These are phyloP conservation scores for Prunus yedoensis DNA, from an alignment of 331 rosid genomes.

Conservation along the genomic window DNA sequence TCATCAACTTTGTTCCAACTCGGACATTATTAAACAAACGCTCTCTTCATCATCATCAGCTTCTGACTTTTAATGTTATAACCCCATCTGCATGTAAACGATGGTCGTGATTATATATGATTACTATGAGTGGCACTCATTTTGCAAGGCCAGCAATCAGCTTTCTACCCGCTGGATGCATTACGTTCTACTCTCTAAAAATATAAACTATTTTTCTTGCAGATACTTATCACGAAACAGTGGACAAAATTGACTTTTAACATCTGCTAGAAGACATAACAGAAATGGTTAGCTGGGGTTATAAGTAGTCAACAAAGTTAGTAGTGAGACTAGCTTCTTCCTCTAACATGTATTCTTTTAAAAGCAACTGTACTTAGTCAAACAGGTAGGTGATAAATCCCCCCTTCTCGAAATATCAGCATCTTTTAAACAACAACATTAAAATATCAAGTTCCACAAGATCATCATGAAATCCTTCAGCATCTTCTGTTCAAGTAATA, in stretches of 20 bases:
- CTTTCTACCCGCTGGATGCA: background rate
- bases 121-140: too few species aligned
- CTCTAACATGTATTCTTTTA: background rate
- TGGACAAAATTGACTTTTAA: conserved; percentile 41
- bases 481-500: background rate
- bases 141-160: conserved; percentile 15
- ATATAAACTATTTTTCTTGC: conserved; percentile 29
- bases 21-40: too few species aligned
- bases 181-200: too few species aligned
- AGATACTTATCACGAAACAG: conserved; percentile 37
- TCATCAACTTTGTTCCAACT: too few species aligned
- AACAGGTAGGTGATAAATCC: background rate
- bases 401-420: background rate
- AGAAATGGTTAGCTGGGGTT: conserved; percentile 42
- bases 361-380: conserved; percentile 8
- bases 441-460: background rate
- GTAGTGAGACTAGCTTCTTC: background rate
- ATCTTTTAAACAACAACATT: too few species aligned
- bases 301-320: background rate
- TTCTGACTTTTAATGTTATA: too few species aligned
- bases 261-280: background rate
- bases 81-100: too few species aligned
- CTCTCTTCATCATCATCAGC: too few species aligned
- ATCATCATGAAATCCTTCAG: background rate
- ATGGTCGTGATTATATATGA: too few species aligned